Base-by-base conservation (phyloP, 78 protist genomes). In the Chrysochromulina parva region DNA sequence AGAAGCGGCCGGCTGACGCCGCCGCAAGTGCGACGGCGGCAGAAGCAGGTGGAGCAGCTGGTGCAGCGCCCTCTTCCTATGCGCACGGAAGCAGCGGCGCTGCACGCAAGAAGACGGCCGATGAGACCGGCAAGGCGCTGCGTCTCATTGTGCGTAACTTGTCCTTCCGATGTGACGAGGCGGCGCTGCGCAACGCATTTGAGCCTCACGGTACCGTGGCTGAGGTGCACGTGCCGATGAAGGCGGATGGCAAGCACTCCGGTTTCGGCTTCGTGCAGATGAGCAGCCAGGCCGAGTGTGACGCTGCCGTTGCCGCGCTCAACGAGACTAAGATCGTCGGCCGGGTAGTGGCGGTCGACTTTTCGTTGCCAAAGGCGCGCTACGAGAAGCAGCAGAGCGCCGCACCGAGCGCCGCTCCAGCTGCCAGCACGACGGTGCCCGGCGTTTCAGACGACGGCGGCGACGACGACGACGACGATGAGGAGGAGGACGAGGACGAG, bases 191-290 rank as follows among this genome's bases (percentile, higher is more conserved):
- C 26, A 24, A 53, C 14, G 82, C 82, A n/a, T 6, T 74, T 19
- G 55, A 48, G 55, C 53, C 53, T 53, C 55, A 74, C 17, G 82
- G 57, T 55, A 3, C 11, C 38, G 82, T 74, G 13, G 28, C 48
- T 14, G 82, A 74, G 28, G 82, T 48, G 57, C 53, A 74, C 57
- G 6, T 74, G 28, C 82, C 82, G 3, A 13, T 16, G 55, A 53
- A 55, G 11, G 28, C 53, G 28, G 82, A 48, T n/a, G 82, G 82
- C 57, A 74, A 74, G 55, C 58, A 28, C 57, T 55, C 82, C 13
- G 82, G 82, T 55, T 74, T 74, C 55, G 82, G 28, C 82, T 74
- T 74, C 26, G 82, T 74, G 55, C 38, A 74, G 82, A 19, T 74
- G 54, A 19, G 14, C 24, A 48, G 57, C 3, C 57, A 53, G 17